Evolutionary conservation across 163 green algal species (phyloP).

Genomic region (Coccomyxa subellipsoidea): DNA sequence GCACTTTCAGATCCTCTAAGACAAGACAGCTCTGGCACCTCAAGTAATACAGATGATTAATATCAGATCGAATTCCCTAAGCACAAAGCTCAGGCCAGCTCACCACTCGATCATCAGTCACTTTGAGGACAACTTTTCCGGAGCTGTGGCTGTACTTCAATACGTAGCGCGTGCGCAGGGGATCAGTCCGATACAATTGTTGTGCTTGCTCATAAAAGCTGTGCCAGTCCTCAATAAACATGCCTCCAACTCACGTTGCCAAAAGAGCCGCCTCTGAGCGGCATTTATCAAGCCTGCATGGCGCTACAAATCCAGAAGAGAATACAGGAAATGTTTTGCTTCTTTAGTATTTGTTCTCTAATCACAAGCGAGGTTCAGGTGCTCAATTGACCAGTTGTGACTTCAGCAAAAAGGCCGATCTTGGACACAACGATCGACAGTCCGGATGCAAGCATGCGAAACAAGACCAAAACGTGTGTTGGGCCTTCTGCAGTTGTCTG

Average conservation of each 20-base stretch:
- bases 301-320: neutral
- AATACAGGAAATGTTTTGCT: neutral
- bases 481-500: too few relatives aligned
- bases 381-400: neutral
- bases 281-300: neutral
- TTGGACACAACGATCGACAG: neutral
- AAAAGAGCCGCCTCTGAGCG: neutral
- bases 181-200: constrained; percentile 57
- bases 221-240: constrained; percentile 27
- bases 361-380: neutral
- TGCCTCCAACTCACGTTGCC: neutral
- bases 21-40: too few relatives aligned
- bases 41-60: too few relatives aligned
- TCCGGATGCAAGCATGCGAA: too few relatives aligned
- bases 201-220: constrained; percentile 54
- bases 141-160: constrained; percentile 85
- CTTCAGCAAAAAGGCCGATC: neutral
- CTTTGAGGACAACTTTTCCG: constrained; percentile 81
- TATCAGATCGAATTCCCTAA: too few relatives aligned
- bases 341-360: neutral
- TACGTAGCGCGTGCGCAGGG: constrained; percentile 74
- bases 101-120: constrained; percentile 78
- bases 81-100: too few relatives aligned
- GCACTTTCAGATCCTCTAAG: too few relatives aligned
- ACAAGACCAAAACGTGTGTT: too few relatives aligned